Base-by-base conservation (phyloP, 2,329 filamentous ascomycete genomes). In the Plenodomus tracheiphilus region DNA sequence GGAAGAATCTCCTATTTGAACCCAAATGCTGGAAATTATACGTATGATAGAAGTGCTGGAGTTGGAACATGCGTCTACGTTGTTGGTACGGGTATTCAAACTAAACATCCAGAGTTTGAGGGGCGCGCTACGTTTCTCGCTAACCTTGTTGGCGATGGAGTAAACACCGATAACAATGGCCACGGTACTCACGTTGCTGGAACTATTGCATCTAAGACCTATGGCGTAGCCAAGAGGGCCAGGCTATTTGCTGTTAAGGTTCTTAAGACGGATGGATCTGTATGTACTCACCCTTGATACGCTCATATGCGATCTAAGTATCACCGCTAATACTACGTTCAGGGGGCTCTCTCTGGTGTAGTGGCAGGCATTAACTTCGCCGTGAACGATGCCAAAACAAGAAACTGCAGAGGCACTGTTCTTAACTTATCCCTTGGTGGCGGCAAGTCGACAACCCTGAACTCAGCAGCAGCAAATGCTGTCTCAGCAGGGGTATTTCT, bases 81-180 rank as follows among this genome's bases (percentile, higher is more conserved):
- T 16, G 77, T 88, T 21, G 85, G 88, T 68, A 86, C 84, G 9
- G 85, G 85, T 52, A 81, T 87, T 65, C 70, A 72, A 39, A 66
- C 71, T 21, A 75, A 73, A 3, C 85, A 88, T 68, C 50, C 61
- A 4, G 68, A 73, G n/a, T 69, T 73, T 21, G 66, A 63, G 51
- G 64, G 62, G 46, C 65, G 70, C 58, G 64, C 64, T 19, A 43
- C 46, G 13, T 62, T 52, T 40, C 60, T 66, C 19, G 62, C 52
- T 34, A 64, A 66, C 47, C 64, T 64, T 45, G 54, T 60, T 19
- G 56, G 51, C 3, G 58, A 65, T n/a, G 53, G 56, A 4, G 20
- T 51, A 3, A 37, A 64, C 39, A 42, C 50, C 25, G 67, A 72
- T 41, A 58, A 53, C 22, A 46, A 59, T 36, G 68, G 68, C 18